These are phyloP conservation scores for Pseudocercospora ulei DNA, from an alignment of 2,329 filamentous ascomycete species.

Conservation along the genomic window DNA sequence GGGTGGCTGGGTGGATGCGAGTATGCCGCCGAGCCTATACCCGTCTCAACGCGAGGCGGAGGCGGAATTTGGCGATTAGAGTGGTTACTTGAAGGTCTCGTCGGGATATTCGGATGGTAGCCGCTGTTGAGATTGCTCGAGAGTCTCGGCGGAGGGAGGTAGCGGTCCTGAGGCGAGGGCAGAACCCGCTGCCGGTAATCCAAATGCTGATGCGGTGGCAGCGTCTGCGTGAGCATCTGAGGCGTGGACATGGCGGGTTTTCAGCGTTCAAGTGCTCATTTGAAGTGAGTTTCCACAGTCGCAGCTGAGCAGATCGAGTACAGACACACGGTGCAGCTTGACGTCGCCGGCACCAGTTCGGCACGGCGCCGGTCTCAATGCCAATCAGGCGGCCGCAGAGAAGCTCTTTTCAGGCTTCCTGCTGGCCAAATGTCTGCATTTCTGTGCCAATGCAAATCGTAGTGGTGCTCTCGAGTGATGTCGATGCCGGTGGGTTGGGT, in stretches of 20 bases:
- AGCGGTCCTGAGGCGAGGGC: slow-evolving; percentile 29
- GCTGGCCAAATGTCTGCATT: slow-evolving; percentile 8
- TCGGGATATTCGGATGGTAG: slow-evolving; percentile 30
- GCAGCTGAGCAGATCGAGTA: slow-evolving; percentile 3
- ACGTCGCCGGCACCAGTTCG: slow-evolving; percentile 2
- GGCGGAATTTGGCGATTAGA: slow-evolving; percentile 27
- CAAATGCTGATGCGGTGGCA: slow-evolving; percentile 29
- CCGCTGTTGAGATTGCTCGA: slow-evolving; percentile 31
- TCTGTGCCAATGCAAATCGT: slow-evolving; percentile 8
- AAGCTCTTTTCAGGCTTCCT: slow-evolving; percentile 3
- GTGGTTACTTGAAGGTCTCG: slow-evolving; percentile 31
- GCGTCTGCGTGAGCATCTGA: slow-evolving; percentile 30
- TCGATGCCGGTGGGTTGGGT: neutral
- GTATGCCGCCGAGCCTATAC: slow-evolving; percentile 28
- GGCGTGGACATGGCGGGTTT: slow-evolving; percentile 29
- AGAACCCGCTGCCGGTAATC: slow-evolving; percentile 30
- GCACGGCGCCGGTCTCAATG: slow-evolving; percentile 1
- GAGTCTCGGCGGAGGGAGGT: slow-evolving; percentile 31
- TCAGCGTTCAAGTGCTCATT: slow-evolving; percentile 7
- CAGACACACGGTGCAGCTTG: slow-evolving; percentile 3
- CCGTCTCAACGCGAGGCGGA: slow-evolving; percentile 28
- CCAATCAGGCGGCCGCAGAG: slow-evolving; percentile 5
- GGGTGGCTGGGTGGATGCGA: slow-evolving; percentile 22
- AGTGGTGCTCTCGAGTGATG: slow-evolving; percentile 6
- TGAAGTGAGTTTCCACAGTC: slow-evolving; percentile 2